These are phyloP conservation scores for Pestalotiopsis sp. DNA, from an alignment of 2,329 filamentous ascomycete species.

Conservation along the genomic window DNA sequence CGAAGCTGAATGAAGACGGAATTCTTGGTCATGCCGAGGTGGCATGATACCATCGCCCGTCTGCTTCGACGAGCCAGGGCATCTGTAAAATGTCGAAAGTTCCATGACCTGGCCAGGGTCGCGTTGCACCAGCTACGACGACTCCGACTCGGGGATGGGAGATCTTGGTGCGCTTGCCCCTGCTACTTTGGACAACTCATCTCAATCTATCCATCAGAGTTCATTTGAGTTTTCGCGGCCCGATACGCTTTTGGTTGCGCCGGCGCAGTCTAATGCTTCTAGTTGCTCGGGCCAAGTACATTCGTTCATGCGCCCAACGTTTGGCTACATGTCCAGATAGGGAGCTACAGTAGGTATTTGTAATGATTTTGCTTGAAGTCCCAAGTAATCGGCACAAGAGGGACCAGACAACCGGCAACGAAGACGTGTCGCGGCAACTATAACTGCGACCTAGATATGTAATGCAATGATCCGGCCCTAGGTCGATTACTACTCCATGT, in stretches of 20 bases:
- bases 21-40: too few species aligned
- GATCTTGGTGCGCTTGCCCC: neutral
- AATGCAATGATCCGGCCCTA: neutral
- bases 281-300: neutral
- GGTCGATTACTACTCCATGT: neutral
- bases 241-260: neutral
- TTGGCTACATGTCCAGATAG: neutral
- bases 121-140: neutral
- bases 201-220: neutral
- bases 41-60: too few species aligned
- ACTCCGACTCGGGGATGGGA: neutral
- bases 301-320: neutral
- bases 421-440: neutral
- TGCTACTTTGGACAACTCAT: neutral
- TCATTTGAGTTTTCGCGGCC: conserved; percentile 8
- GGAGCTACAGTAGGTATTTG: neutral
- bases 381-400: neutral
- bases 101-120: too few species aligned
- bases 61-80: too few species aligned
- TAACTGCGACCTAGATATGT: neutral
- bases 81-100: too few species aligned
- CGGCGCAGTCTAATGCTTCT: neutral
- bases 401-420: neutral
- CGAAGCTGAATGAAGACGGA: too few species aligned
- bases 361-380: neutral